phyloP scores from a whole-genome alignment of 768 basidiomycete species.

The Chalciporus sphaerocephalus region DNA sequence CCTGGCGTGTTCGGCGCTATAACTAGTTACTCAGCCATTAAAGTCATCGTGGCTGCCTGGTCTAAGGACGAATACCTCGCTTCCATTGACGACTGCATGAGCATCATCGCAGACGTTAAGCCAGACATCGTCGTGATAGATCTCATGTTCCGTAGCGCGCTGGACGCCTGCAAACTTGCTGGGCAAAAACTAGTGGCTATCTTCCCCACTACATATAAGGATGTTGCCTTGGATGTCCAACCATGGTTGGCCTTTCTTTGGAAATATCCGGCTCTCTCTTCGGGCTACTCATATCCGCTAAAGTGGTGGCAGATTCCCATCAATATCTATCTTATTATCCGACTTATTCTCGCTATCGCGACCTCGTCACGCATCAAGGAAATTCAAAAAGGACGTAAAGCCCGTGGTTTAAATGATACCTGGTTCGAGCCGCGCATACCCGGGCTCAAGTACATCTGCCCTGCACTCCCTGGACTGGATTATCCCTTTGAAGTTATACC shows the following conservation, averaged over 20 bases:
- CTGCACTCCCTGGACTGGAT: slow-evolving; percentile 1
- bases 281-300: slow-evolving; percentile 9
- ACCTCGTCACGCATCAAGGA: not conserved
- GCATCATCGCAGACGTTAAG: slow-evolving; percentile 1
- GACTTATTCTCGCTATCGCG: not conserved
- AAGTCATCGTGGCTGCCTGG: not conserved
- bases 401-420: not conserved
- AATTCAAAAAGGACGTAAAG: not conserved
- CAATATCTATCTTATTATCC: slow-evolving; percentile 8
- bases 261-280: slow-evolving; percentile 5
- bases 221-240: not conserved
- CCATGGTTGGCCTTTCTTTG: not conserved
- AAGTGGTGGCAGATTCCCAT: slow-evolving; percentile 14
- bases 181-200: slow-evolving; percentile 3
- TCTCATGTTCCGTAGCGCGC: not conserved
- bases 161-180: slow-evolving; percentile 5
- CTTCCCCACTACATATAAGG: not conserved
- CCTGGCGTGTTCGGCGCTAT: slow-evolving; percentile 5
- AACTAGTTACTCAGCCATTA: not conserved
- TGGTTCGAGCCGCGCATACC: not conserved
- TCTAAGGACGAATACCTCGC: slow-evolving; percentile 3
- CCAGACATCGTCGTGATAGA: slow-evolving; percentile 4
- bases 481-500: slow-evolving; percentile 3
- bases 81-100: not conserved
- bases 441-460: slow-evolving; percentile 4